Conservation (phyloP, 148 eudicot genomes). For the Rhododendron molle region DNA sequence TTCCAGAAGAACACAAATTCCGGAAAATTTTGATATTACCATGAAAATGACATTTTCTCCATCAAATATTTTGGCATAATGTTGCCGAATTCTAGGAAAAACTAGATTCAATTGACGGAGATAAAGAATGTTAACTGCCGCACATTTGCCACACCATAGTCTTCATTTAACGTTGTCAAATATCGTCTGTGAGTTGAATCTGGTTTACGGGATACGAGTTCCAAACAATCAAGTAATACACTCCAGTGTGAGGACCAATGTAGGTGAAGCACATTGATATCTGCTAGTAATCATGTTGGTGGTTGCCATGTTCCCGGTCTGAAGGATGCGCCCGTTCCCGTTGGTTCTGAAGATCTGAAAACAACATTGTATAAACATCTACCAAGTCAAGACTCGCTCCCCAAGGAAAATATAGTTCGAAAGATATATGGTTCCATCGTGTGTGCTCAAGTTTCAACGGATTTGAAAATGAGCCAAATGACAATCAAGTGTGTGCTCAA, state of each 20-base stretch:
- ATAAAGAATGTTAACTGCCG: neutral
- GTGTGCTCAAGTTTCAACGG: neutral
- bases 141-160: neutral
- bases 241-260: neutral
- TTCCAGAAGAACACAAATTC: neutral
- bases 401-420: neutral
- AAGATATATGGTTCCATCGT: neutral
- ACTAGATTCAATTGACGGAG: neutral
- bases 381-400: neutral
- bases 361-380: constrained; percentile 1
- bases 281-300: constrained; percentile 44
- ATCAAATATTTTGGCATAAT: neutral
- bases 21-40: neutral
- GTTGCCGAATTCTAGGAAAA: neutral
- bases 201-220: neutral
- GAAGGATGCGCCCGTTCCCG: constrained; percentile 76
- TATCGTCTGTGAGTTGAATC: neutral
- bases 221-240: neutral
- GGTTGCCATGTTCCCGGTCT: constrained; percentile 97
- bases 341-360: constrained; percentile 85
- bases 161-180: neutral
- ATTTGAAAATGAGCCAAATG: neutral
- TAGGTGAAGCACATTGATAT: neutral
- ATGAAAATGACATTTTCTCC: neutral
- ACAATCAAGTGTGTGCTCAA: neutral